These are phyloP conservation scores for Alternaria ethzedia DNA, from an alignment of 2,329 filamentous ascomycete species.

Conservation along the genomic window DNA sequence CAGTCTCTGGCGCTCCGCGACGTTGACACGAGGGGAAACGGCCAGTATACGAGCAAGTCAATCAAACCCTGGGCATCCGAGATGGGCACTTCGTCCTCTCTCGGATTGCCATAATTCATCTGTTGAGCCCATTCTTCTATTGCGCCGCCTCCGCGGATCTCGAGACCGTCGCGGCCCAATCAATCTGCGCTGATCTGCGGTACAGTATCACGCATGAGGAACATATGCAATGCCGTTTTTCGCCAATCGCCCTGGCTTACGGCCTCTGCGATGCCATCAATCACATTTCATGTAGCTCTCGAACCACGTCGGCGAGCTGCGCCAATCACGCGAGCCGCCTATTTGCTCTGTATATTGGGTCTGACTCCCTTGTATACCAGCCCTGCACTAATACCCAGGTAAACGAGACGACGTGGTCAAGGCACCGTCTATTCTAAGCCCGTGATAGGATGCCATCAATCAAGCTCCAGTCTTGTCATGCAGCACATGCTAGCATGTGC, in stretches of 20 bases:
- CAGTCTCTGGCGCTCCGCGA: conserved; percentile 23
- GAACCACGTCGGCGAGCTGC: conserved; percentile 12
- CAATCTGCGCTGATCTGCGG: conserved; percentile 42
- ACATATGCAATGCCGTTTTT: conserved; percentile 46
- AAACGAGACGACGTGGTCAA: conserved; percentile 18
- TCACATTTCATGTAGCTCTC: conserved; percentile 8
- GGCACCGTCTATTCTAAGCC: conserved; percentile 20
- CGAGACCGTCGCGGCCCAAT: conserved; percentile 33
- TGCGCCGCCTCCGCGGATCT: conserved; percentile 20
- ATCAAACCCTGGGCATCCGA: conserved; percentile 40
- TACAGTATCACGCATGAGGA: conserved; percentile 30
- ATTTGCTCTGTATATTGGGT: conserved; percentile 33
- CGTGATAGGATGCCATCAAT: conserved; percentile 37
- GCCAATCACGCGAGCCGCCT: conserved; percentile 10
- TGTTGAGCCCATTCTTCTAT: conserved; percentile 28
- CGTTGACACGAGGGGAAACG: conserved; percentile 32
- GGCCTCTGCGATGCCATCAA: conserved; percentile 20
- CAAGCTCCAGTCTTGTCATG: conserved; percentile 28
- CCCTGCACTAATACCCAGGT: conserved; percentile 27
- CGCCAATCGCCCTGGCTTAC: conserved; percentile 31
- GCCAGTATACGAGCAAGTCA: conserved; percentile 45
- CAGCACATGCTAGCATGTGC: conserved; percentile 24
- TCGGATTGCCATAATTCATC: conserved; percentile 27
- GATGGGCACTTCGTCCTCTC: conserved; percentile 27
- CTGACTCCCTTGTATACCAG: conserved; percentile 25